Conservation (phyloP, 2,329 filamentous ascomycete species). For the Xylaria sp. region DNA sequence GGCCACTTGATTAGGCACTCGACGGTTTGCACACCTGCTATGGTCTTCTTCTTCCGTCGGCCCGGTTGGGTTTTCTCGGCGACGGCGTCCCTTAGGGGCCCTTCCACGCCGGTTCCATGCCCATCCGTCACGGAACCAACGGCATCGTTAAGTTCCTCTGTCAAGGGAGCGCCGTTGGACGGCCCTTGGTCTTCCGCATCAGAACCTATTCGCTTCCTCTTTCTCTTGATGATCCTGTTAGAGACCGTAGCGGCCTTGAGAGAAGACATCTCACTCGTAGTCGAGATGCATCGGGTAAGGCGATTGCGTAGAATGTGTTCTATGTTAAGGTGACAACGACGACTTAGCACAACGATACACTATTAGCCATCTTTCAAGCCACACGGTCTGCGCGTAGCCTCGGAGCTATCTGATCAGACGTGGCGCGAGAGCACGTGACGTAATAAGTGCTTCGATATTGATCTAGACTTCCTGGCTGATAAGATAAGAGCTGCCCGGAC, state of each 20-base stretch:
- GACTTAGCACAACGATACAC: neutral
- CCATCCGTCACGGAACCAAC: slow-evolving; percentile 5
- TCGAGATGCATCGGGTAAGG: slow-evolving; percentile 37
- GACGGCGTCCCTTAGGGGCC: neutral
- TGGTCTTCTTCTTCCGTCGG: slow-evolving; percentile 31
- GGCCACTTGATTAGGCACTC: slow-evolving; percentile 68
- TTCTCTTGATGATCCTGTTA: slow-evolving; percentile 44
- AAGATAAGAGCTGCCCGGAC: too few species aligned
- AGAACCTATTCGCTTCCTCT: slow-evolving; percentile 46
- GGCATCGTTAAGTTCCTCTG: slow-evolving; percentile 1
- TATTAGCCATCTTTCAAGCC: neutral
- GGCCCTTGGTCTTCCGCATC: slow-evolving; percentile 29
- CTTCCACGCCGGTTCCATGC: neutral
- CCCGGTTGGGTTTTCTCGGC: slow-evolving; percentile 10
- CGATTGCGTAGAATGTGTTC: neutral
- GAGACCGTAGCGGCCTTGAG: slow-evolving; percentile 55
- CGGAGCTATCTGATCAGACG: too few species aligned
- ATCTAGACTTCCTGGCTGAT: neutral
- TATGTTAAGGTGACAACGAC: too few species aligned
- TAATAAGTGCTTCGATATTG: neutral
- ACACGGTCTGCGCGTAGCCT: neutral
- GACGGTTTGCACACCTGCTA: slow-evolving; percentile 25
- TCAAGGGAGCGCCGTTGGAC: slow-evolving; percentile 1
- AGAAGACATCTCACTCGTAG: slow-evolving; percentile 48
- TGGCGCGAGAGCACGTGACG: slow-evolving; percentile 26